These are phyloP conservation scores for Paraphoma sp. DNA, from an alignment of 2,329 filamentous ascomycete species.

Conservation along the genomic window DNA sequence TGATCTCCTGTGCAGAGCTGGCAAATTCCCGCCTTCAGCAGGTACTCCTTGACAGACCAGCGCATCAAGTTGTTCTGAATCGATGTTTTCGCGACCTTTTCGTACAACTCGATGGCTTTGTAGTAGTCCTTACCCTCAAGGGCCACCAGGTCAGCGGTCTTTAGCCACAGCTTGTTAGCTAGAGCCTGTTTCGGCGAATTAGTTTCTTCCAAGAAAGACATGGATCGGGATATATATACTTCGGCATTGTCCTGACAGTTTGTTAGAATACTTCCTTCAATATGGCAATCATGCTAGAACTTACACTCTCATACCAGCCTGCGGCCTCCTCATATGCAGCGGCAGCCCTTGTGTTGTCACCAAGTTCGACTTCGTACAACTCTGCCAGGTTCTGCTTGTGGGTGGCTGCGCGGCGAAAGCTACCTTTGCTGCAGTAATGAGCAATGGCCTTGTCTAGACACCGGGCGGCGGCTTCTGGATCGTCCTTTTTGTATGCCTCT, in stretches of 20 bases:
- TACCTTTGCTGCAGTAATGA: slow-evolving; percentile 87
- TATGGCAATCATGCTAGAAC: slow-evolving; percentile 9
- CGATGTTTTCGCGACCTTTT: slow-evolving; percentile 78
- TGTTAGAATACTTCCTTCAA: too few species aligned
- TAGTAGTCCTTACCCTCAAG: slow-evolving; percentile 78
- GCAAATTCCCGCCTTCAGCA: slow-evolving; percentile 92
- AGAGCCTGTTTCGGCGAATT: slow-evolving; percentile 58
- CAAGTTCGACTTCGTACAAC: slow-evolving; percentile 81
- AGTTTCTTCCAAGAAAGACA: slow-evolving; percentile 27
- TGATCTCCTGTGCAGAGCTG: slow-evolving; percentile 79
- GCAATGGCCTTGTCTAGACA: slow-evolving; percentile 81
- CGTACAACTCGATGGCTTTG: slow-evolving; percentile 62
- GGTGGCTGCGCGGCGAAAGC: slow-evolving; percentile 87
- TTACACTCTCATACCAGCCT: slow-evolving; percentile 76
- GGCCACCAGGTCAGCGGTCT: slow-evolving; percentile 86
- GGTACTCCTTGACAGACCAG: slow-evolving; percentile 83
- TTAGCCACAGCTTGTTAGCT: slow-evolving; percentile 92
- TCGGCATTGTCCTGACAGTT: slow-evolving; percentile 43
- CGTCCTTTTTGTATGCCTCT: slow-evolving; percentile 84
- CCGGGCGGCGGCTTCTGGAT: slow-evolving; percentile 81
- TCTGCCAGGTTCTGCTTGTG: slow-evolving; percentile 91
- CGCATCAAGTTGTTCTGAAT: slow-evolving; percentile 80
- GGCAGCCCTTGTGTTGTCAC: slow-evolving; percentile 78
- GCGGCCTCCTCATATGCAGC: slow-evolving; percentile 86
- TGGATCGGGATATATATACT: slow-evolving; percentile 23